A percentile compares a stretch with the other conserved stretches of the same genome.
phyloP scores from a whole-genome alignment of 2,329 filamentous ascomycete species.

The Colletotrichum melonis region DNA sequence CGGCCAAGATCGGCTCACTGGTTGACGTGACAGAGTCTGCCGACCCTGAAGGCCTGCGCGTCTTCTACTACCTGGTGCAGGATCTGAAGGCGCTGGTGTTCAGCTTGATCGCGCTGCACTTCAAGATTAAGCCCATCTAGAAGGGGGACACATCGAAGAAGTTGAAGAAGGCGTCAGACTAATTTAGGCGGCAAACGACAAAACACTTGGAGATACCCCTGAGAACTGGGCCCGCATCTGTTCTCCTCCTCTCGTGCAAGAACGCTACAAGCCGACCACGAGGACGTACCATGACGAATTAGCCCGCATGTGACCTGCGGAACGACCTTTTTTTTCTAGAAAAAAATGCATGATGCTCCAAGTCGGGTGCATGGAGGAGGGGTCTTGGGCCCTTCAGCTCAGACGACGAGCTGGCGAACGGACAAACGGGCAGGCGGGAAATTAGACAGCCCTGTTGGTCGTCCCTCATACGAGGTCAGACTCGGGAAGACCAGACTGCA shows the following conservation, averaged over 20 bases:
- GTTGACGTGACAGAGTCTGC: conserved; percentile 97
- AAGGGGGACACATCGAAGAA: neutral
- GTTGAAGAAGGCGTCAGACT: neutral
- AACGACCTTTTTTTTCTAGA: conserved; percentile 1
- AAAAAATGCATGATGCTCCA: conserved; percentile 21
- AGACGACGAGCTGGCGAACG: conserved; percentile 28
- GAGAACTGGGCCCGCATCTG: neutral
- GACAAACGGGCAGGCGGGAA: conserved; percentile 17
- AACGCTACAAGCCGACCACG: neutral
- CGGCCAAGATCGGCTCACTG: conserved; percentile 96
- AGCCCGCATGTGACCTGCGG: conserved; percentile 11
- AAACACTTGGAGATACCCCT: conserved; percentile 41
- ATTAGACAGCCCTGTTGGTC: neutral
- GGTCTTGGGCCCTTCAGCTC: conserved; percentile 31
- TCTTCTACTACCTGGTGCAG: conserved; percentile 99
- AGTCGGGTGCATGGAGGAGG: conserved; percentile 23
- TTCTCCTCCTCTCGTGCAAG: neutral
- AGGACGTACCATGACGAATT: conserved; percentile 25
- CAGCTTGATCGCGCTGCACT: conserved; percentile 94
- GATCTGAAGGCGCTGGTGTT: conserved; percentile 97
- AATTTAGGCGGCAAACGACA: conserved; percentile 11
- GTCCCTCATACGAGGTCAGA: conserved; percentile 21
- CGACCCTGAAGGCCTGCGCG: conserved; percentile 93
- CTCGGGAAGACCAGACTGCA: neutral
- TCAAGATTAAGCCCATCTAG: conserved; percentile 90